Conservation (phyloP, 2,329 filamentous ascomycete genomes). For the Aspergillus tamarii region DNA sequence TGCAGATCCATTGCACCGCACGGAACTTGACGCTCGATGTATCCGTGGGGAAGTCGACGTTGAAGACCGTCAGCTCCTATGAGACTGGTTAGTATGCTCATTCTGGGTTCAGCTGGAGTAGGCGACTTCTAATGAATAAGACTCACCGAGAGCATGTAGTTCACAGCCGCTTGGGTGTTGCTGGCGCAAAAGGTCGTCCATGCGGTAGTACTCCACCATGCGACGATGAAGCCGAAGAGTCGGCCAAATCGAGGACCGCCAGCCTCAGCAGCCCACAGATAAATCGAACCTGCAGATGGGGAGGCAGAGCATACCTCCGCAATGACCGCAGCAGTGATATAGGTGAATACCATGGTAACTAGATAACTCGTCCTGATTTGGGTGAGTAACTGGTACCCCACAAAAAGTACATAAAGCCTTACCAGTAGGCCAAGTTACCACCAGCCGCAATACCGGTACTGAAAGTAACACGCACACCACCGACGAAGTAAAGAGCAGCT, state of each 20-base stretch:
- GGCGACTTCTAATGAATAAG: not conserved
- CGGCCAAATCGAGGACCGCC: constrained; percentile 60
- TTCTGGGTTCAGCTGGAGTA: not conserved
- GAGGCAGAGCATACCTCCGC: constrained; percentile 64
- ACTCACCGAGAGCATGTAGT: constrained; percentile 57
- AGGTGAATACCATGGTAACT: constrained; percentile 62
- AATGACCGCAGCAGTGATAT: constrained; percentile 63
- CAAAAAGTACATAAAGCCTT: constrained; percentile 8
- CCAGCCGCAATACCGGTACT: constrained; percentile 66
- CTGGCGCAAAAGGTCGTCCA: constrained; percentile 64
- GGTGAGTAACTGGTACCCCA: not conserved
- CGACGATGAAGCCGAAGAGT: constrained; percentile 63
- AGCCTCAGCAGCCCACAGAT: constrained; percentile 64
- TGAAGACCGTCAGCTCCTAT: constrained; percentile 61
- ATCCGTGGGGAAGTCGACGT: constrained; percentile 59
- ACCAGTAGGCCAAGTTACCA: constrained; percentile 65
- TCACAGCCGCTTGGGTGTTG: constrained; percentile 56
- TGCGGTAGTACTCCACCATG: constrained; percentile 66
- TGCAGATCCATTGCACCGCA: constrained; percentile 64
- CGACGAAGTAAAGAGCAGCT: constrained; percentile 66
- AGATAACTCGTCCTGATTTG: constrained; percentile 60
- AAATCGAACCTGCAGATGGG: constrained; percentile 62
- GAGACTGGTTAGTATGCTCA: constrained; percentile 14
- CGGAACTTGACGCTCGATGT: constrained; percentile 59
- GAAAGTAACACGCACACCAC: constrained; percentile 63